Evolutionary conservation across 305 asterid genomes (phyloP).

Genomic region (Ajuga reptans): DNA sequence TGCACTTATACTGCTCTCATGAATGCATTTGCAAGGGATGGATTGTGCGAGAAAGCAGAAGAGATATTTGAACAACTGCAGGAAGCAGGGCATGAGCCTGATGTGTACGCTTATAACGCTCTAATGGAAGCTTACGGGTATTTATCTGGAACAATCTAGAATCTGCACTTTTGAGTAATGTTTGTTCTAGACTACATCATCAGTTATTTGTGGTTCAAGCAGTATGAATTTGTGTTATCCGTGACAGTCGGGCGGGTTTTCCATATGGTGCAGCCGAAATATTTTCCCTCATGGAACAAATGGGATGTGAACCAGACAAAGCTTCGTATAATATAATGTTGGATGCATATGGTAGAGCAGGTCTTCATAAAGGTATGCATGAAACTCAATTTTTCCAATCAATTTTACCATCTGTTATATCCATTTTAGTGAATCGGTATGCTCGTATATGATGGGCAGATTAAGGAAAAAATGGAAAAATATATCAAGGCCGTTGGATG

Average conservation of each 20-base stretch:
- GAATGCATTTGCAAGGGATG: slow-evolving; percentile 80
- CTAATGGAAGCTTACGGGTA: slow-evolving; percentile 94
- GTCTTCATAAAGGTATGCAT: slow-evolving; percentile 61
- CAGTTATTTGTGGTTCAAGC: background rate
- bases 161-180: no score
- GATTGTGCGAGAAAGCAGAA: slow-evolving; percentile 83
- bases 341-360: slow-evolving; percentile 86
- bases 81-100: slow-evolving; percentile 83
- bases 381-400: background rate
- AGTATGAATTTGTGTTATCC: background rate
- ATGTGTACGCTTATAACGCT: slow-evolving; percentile 77
- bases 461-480: no score
- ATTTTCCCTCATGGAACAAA: slow-evolving; percentile 75
- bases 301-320: slow-evolving; percentile 82
- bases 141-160: background rate
- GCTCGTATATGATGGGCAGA: background rate
- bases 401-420: no score
- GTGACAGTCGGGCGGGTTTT: slow-evolving; percentile 68
- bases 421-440: no score
- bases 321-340: slow-evolving; percentile 81
- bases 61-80: slow-evolving; percentile 72
- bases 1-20: slow-evolving; percentile 79
- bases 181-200: background rate
- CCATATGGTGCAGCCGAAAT: slow-evolving; percentile 82
- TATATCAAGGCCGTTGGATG: background rate